These are phyloP conservation scores for Endocarpon pusillum DNA, from an alignment of 495 filamentous ascomycete genomes.

Conservation along the genomic window DNA sequence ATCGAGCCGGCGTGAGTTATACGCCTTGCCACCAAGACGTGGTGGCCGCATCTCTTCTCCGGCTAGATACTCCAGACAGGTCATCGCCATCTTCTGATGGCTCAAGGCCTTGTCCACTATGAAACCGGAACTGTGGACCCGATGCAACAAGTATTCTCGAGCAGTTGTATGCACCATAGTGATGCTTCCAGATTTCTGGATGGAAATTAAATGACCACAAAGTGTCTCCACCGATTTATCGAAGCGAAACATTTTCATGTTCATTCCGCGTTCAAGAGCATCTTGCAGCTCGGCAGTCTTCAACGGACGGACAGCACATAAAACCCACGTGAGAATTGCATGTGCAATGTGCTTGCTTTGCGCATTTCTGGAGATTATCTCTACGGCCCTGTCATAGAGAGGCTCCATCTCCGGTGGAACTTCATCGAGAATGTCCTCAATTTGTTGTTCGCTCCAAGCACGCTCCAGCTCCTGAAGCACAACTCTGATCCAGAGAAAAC, in stretches of 20 bases:
- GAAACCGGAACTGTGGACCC: no score
- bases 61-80: no score
- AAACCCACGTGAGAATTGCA: slow-evolving; percentile 17
- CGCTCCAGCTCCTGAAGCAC: slow-evolving; percentile 16
- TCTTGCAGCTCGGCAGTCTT: slow-evolving; percentile 14
- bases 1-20: no score
- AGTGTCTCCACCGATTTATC: slow-evolving; percentile 16
- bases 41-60: no score
- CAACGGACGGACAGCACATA: slow-evolving; percentile 15
- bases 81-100: no score
- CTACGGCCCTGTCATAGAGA: slow-evolving; percentile 17
- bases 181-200: slow-evolving; percentile 13
- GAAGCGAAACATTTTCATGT: neutral
- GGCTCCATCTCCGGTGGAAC: slow-evolving; percentile 20
- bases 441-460: slow-evolving; percentile 13
- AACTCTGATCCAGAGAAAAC: slow-evolving; percentile 21
- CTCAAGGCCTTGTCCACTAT: no score
- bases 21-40: no score
- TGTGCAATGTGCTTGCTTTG: slow-evolving; percentile 12
- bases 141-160: slow-evolving; percentile 12
- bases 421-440: slow-evolving; percentile 14
- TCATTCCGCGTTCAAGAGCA: no score
- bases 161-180: slow-evolving; percentile 22
- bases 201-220: slow-evolving; percentile 21
- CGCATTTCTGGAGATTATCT: slow-evolving; percentile 3